Evolutionary conservation across 768 basidiomycete genomes (phyloP).

Genomic region (Mycena capillaripes): DNA sequence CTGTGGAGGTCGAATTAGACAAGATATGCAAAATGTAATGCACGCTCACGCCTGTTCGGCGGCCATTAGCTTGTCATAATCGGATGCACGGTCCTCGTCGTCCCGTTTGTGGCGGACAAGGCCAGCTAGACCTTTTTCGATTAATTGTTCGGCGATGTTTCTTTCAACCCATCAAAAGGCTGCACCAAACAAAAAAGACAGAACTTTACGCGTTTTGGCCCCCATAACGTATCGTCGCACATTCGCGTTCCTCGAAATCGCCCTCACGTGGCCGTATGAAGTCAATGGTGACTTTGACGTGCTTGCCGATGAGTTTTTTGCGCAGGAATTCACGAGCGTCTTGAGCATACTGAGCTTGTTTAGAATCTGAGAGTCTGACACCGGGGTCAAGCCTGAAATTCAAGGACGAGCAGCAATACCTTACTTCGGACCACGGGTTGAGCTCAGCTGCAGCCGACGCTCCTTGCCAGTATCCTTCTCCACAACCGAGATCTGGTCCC

Average conservation of each 20-base stretch:
- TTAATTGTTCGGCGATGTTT: conserved; percentile 92
- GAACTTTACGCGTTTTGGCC: conserved; percentile 79
- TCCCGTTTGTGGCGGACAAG: conserved; percentile 94
- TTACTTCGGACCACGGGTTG: conserved; percentile 88
- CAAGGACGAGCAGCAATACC: conserved; percentile 9
- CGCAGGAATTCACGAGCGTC: conserved; percentile 96
- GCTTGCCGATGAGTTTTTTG: conserved; percentile 92
- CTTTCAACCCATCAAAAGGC: conserved; percentile 53
- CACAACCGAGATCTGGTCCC: conserved; percentile 88
- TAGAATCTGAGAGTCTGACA: conserved; percentile 83
- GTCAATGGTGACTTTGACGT: conserved; percentile 86
- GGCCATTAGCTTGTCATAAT: conserved; percentile 95
- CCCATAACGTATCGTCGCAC: conserved; percentile 89
- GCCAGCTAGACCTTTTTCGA: conserved; percentile 93
- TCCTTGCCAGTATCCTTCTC: conserved; percentile 84
- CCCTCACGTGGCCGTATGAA: conserved; percentile 94
- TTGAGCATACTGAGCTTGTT: conserved; percentile 88
- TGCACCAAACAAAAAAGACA: not conserved
- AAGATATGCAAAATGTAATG: not conserved
- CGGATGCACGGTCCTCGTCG: conserved; percentile 95
- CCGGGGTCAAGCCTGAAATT: conserved; percentile 9
- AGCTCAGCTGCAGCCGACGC: conserved; percentile 88
- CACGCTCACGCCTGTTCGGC: conserved; percentile 89
- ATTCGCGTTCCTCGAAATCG: conserved; percentile 94
- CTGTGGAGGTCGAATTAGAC: conserved; percentile 55